Conservation (phyloP, 805 yeast genomes). For the Kuraishia borneana region DNA sequence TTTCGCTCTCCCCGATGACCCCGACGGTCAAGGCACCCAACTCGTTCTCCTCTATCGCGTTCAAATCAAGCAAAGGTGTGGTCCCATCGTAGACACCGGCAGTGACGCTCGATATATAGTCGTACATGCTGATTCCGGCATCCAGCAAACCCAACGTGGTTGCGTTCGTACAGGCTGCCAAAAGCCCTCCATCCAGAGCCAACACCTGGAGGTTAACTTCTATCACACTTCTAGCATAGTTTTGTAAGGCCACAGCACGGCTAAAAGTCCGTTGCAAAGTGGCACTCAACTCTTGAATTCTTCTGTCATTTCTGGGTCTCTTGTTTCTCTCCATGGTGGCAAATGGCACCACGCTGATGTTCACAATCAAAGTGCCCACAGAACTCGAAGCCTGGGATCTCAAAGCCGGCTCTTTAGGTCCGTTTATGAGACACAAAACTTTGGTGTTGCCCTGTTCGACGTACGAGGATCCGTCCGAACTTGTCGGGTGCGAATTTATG, state of each 20-base stretch:
- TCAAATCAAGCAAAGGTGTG: conserved; percentile 70
- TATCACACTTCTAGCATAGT: conserved; percentile 80
- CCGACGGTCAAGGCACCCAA: conserved; percentile 77
- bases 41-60: conserved; percentile 73
- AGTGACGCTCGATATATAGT: conserved; percentile 70
- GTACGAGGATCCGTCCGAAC: conserved; percentile 87
- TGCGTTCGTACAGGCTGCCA: conserved; percentile 75
- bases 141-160: conserved; percentile 83
- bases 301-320: conserved; percentile 54
- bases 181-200: conserved; percentile 82
- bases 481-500: conserved; percentile 78
- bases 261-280: conserved; percentile 60
- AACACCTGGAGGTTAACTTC: conserved; percentile 65
- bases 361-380: conserved; percentile 52
- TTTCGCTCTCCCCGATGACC: conserved; percentile 71
- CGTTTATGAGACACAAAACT: conserved; percentile 73
- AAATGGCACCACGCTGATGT: conserved; percentile 69
- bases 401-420: conserved; percentile 76
- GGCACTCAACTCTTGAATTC: conserved; percentile 57
- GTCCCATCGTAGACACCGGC: conserved; percentile 73
- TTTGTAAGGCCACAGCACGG: conserved; percentile 59
- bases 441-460: conserved; percentile 90
- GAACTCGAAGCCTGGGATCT: conserved; percentile 37
- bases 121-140: conserved; percentile 92
- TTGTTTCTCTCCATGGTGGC: conserved; percentile 68